These are phyloP conservation scores for Onygenales sp. DNA, from an alignment of 2,329 filamentous ascomycete species.

Conservation along the genomic window DNA sequence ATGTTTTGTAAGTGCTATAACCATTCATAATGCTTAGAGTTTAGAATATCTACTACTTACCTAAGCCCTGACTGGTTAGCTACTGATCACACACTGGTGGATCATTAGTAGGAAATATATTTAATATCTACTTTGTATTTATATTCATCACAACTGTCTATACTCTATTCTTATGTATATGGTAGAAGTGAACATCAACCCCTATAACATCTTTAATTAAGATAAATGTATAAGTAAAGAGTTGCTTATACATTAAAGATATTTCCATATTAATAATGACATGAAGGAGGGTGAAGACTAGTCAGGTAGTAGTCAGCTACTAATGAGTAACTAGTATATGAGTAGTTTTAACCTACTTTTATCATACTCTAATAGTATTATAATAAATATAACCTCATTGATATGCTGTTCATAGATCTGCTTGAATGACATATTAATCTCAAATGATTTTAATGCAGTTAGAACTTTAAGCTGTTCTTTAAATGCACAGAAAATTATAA, in stretches of 20 bases:
- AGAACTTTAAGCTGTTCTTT: not conserved
- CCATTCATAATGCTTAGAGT: not conserved
- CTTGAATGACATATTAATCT: not conserved
- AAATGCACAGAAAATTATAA: not conserved
- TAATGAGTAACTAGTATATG: too few relatives aligned
- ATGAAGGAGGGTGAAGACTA: too few relatives aligned
- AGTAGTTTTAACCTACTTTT: too few relatives aligned
- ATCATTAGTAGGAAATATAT: not conserved
- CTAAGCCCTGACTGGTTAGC: not conserved
- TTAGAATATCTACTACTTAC: not conserved
- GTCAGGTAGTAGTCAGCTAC: too few relatives aligned
- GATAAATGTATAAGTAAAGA: too few relatives aligned
- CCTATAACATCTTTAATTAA: too few relatives aligned
- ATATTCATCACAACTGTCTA: not conserved
- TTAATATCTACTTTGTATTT: not conserved
- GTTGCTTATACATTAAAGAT: too few relatives aligned
- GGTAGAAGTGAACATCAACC: too few relatives aligned
- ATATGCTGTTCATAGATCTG: not conserved
- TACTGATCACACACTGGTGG: not conserved
- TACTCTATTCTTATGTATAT: not conserved
- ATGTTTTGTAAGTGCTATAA: not conserved
- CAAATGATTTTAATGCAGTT: not conserved
- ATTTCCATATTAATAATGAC: accelerated
- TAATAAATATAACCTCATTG: not conserved
- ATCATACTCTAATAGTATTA: not conserved